These are phyloP conservation scores for Elymus sibiricus DNA, from an alignment of 176 grass and related monocot genomes.

Conservation along the genomic window DNA sequence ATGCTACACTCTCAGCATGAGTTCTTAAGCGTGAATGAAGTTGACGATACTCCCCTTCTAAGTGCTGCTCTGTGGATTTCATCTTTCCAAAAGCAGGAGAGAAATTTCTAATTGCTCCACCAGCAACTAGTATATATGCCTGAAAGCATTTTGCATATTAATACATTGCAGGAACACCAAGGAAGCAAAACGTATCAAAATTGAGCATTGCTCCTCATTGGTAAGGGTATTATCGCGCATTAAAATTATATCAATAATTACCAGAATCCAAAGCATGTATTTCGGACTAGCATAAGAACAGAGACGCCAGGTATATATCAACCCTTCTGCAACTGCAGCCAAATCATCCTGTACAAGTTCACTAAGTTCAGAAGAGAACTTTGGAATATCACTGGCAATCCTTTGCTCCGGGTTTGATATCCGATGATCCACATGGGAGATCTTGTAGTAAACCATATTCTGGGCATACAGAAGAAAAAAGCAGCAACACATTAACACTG, in stretches of 20 bases:
- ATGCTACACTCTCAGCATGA: constrained; percentile 97
- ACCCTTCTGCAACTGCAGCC: constrained; percentile 84
- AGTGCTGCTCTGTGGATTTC: constrained; percentile 91
- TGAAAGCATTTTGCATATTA: constrained; percentile 47
- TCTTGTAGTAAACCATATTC: constrained; percentile 99
- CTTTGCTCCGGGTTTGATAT: constrained; percentile 89
- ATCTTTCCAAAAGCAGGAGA: constrained; percentile 94
- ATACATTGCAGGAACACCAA: constrained; percentile 14
- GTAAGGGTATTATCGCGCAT: background rate
- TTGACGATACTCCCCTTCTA: constrained; percentile 97
- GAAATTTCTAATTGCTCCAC: constrained; percentile 84
- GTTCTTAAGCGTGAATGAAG: constrained; percentile 95
- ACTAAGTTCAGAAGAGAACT: constrained; percentile 94
- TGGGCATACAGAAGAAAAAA: constrained; percentile 45
- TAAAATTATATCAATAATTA: constrained; percentile 35
- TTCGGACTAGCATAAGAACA: constrained; percentile 99
- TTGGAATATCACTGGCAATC: constrained; percentile 97
- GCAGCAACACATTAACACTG: constrained; percentile 1
- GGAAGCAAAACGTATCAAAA: background rate
- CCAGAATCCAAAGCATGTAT: constrained; percentile 96
- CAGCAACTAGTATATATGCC: constrained; percentile 93
- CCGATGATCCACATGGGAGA: constrained; percentile 89
- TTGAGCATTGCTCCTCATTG: background rate
- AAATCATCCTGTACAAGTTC: constrained; percentile 98
- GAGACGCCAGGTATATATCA: constrained; percentile 94